Evolutionary conservation across 768 basidiomycete species (phyloP).

Genomic region (Lactifluus pinguis): DNA sequence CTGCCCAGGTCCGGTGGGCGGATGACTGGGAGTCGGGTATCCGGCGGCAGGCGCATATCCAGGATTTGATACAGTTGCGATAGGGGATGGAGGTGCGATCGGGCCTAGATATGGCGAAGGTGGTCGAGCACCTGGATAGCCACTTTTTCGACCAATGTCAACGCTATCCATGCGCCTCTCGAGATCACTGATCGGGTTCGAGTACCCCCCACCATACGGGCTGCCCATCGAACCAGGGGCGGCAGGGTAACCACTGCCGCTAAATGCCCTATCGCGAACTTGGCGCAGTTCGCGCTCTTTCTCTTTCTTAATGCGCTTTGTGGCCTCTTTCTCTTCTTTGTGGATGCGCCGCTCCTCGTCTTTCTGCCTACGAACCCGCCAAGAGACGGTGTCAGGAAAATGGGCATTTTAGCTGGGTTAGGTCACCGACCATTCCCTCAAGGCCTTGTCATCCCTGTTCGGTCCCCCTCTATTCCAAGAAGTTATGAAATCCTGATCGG

Average conservation of each 20-base stretch:
- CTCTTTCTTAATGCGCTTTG: conserved; percentile 34
- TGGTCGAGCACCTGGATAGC: conserved; percentile 14
- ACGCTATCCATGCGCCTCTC: conserved; percentile 31
- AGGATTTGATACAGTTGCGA: not conserved
- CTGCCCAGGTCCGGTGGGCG: not conserved
- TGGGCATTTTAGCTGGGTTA: not conserved
- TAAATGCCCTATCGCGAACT: conserved; percentile 43
- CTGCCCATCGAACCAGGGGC: conserved; percentile 5
- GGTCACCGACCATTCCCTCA: conserved; percentile 18
- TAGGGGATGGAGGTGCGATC: conserved; percentile 15
- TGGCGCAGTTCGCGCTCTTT: conserved; percentile 39
- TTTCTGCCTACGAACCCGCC: conserved; percentile 25
- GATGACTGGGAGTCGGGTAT: conserved; percentile 2
- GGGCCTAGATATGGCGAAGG: conserved; percentile 20
- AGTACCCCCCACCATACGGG: conserved; percentile 21
- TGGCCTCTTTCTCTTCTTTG: conserved; percentile 38
- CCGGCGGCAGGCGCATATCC: conserved; percentile 14
- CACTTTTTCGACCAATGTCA: conserved; percentile 4
- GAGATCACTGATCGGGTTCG: conserved; percentile 26
- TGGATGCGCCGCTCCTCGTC: conserved; percentile 45
- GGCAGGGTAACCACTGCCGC: conserved; percentile 28
- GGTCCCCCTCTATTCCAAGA: conserved; percentile 41
- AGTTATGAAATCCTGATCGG: conserved; percentile 46
- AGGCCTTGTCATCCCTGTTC: conserved; percentile 17
- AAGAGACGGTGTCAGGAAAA: not conserved